phyloP scores from a whole-genome alignment of 768 basidiomycete species.

The Russula compacta region DNA sequence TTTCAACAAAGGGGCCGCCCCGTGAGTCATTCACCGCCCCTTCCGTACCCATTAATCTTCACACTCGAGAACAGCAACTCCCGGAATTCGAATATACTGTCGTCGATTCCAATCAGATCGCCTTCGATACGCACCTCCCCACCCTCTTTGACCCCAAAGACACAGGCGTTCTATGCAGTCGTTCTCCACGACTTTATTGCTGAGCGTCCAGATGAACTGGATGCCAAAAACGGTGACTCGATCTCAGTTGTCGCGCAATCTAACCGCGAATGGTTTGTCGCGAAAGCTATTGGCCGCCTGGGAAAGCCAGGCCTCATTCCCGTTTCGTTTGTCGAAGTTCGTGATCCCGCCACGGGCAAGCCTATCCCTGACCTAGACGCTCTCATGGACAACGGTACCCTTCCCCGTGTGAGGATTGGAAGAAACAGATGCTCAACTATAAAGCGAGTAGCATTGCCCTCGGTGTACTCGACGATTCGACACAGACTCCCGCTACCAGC shows the following conservation, averaged over 20 bases:
- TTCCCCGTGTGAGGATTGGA: conserved; percentile 99
- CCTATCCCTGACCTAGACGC: conserved; percentile 65
- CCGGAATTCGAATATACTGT: conserved; percentile 9
- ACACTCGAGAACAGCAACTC: background rate
- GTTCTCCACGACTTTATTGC: conserved; percentile 93
- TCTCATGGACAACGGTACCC: conserved; percentile 77
- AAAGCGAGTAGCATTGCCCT: conserved; percentile 94
- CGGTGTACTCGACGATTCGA: conserved; percentile 71
- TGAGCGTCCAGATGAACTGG: conserved; percentile 94
- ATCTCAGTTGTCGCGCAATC: conserved; percentile 98
- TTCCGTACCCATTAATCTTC: conserved; percentile 6
- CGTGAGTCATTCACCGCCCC: conserved; percentile 36
- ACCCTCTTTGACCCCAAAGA: conserved; percentile 21
- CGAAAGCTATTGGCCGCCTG: conserved; percentile 91
- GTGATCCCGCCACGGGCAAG: conserved; percentile 80
- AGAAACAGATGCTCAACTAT: conserved; percentile 88
- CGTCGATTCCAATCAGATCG: conserved; percentile 21
- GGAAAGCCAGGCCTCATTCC: conserved; percentile 97
- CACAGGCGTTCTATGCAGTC: conserved; percentile 82
- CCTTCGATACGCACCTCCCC: conserved; percentile 28
- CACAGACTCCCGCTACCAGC: conserved; percentile 26
- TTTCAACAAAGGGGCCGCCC: conserved; percentile 61
- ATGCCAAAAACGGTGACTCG: conserved; percentile 87
- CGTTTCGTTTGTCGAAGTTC: conserved; percentile 93
- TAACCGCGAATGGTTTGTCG: conserved; percentile 99